Conservation (phyloP, 2,329 filamentous ascomycete species). For the Stromatinia cepivora region DNA sequence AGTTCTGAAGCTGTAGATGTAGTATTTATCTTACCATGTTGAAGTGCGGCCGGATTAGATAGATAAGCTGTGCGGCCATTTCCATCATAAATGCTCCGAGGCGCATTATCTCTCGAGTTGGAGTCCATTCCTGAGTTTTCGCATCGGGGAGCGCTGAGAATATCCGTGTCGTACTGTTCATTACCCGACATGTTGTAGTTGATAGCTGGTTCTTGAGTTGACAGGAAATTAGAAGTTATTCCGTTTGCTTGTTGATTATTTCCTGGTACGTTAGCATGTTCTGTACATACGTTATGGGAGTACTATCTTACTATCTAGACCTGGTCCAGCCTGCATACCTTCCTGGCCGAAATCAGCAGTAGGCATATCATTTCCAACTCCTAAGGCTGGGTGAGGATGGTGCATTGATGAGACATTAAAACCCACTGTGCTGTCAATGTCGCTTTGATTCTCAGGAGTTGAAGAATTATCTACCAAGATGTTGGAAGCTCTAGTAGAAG, state of each 20-base stretch:
- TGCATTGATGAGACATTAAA: neutral
- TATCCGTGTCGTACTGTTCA: neutral
- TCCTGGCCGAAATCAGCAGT: neutral
- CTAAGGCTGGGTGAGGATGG: rapidly evolving
- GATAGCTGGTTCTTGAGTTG: neutral
- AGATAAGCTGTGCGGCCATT: neutral
- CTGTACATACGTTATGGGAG: neutral
- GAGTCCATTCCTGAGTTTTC: no score
- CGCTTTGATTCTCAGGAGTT: neutral
- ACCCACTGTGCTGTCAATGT: neutral
- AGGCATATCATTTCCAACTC: no score
- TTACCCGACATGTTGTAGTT: neutral
- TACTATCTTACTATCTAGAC: neutral
- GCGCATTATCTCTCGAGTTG: neutral
- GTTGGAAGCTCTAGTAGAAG: neutral
- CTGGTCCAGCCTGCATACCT: neutral
- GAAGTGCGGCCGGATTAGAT: neutral
- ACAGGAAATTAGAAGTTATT: neutral
- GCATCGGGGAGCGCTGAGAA: neutral
- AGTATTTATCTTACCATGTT: neutral
- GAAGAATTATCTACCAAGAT: no score
- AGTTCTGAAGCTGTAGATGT: neutral
- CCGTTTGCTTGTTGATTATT: neutral
- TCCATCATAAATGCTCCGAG: neutral
- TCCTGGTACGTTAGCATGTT: neutral